Evolutionary conservation across 2,329 filamentous ascomycete genomes (phyloP), one percentile per base, ranked within the genome.

Genomic region (Fusarium algeriense): DNA sequence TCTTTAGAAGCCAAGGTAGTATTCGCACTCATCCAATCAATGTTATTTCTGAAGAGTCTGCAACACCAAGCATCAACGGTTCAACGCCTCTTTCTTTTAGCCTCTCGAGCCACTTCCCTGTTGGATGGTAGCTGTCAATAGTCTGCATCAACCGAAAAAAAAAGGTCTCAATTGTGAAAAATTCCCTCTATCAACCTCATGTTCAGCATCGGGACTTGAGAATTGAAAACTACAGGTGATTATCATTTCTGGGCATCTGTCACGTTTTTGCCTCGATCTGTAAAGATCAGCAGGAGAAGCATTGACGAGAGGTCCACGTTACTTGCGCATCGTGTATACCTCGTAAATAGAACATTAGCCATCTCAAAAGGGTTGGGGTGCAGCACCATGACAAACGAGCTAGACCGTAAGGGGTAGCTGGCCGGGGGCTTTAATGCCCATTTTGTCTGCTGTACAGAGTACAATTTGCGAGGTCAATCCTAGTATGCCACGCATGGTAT

Each of bases 191-290:
- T n/a, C n/a, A 40, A 30, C 12, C n/a, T 32, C 23, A 35, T 38
- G 23, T 52, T 34, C 30, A 38, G 38, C 48, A 26, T 45, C 26
- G 26, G 28, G 38, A 17, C 38, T 23, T n/a, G 12, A 19, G 28
- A 12, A 45, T 20, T 34, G 49, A 52, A 55, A 61, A 49, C 48
- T 19, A 60, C 40, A 53, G 43, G 32, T 41, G 54, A 19, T 20
- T 43, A 40, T 67, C 62, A 59, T 41, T 56, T 70, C 68, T 71
- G 54, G 64, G 64, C 59, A 60, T 55, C 57, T 35, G 69, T 71
- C 69, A 72, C 46, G 45, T 54, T 55, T 64, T 57, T 57, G 38
- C 63, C 63, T 71, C 46, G 41, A 34, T 28, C 41, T 64, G n/a
- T 35, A 55, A 52, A 44, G 69, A 59, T 58, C 69, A 69, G 53